These are phyloP conservation scores for Kodamaea plutei DNA, from an alignment of 1,139 yeast genomes.

Conservation along the genomic window DNA sequence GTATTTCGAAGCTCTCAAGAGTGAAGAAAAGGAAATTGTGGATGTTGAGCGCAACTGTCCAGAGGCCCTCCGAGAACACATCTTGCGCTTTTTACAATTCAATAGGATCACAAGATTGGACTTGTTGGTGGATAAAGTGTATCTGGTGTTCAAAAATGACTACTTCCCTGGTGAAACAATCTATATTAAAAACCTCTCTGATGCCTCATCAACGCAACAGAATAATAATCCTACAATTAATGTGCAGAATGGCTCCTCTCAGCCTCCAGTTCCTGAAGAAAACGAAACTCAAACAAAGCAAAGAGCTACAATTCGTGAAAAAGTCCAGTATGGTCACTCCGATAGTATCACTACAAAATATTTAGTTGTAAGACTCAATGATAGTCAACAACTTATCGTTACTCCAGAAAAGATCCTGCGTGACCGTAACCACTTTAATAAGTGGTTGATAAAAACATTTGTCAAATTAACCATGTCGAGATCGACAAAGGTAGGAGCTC, in stretches of 20 bases:
- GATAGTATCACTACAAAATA: conserved; percentile 57
- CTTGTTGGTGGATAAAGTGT: conserved; percentile 80
- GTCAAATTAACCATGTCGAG: conserved; percentile 80
- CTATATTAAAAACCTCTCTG: conserved; percentile 39
- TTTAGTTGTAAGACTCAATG: conserved; percentile 54
- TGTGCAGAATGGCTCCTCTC: not conserved
- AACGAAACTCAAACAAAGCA: conserved; percentile 22
- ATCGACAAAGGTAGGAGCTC: conserved; percentile 85
- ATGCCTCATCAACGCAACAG: conserved; percentile 1
- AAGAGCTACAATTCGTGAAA: conserved; percentile 41
- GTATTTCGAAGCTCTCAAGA: conserved; percentile 79
- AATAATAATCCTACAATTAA: not conserved
- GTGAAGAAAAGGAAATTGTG: conserved; percentile 65
- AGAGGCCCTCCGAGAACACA: conserved; percentile 87
- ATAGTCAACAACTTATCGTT: conserved; percentile 58
- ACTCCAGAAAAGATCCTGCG: conserved; percentile 72
- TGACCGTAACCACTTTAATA: conserved; percentile 84
- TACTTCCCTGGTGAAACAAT: conserved; percentile 91
- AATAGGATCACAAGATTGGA: conserved; percentile 83
- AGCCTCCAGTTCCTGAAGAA: conserved; percentile 2
- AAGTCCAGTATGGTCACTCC: conserved; percentile 51
- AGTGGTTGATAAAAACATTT: conserved; percentile 84
- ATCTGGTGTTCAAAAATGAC: conserved; percentile 69
- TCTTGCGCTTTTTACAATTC: conserved; percentile 77
- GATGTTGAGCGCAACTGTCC: conserved; percentile 83